Conservation (phyloP, 2,329 filamentous ascomycete genomes). For the Didymella exigua region DNA sequence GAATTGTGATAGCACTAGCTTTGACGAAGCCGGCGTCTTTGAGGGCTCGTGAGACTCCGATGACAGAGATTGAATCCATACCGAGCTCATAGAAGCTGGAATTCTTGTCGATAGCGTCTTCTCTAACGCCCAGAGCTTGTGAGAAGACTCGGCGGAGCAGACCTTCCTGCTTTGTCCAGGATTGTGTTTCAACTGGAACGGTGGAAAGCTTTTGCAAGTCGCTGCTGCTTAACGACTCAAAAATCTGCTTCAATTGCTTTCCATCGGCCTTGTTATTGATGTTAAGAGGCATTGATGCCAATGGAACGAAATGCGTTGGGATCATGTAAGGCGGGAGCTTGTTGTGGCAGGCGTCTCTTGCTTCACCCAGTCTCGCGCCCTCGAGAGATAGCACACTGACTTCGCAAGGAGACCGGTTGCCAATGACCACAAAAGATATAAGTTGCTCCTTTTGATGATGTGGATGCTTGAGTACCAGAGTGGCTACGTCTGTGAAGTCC, state of each 20-base stretch:
- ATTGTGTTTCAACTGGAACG: conserved; percentile 14
- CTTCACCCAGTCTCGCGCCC: conserved; percentile 24
- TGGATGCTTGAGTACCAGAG: conserved; percentile 74
- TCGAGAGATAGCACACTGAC: conserved; percentile 28
- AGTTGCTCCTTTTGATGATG: conserved; percentile 80
- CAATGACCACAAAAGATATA: conserved; percentile 69
- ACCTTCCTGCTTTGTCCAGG: conserved; percentile 49
- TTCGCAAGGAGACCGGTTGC: conserved; percentile 20
- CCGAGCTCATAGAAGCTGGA: conserved; percentile 85
- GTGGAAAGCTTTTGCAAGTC: conserved; percentile 63
- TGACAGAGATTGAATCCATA: conserved; percentile 84
- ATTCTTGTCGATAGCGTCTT: conserved; percentile 54
- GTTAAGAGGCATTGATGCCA: conserved; percentile 77
- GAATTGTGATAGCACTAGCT: conserved; percentile 69
- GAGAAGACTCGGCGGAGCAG: conserved; percentile 61
- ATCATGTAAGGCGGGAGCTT: conserved; percentile 87
- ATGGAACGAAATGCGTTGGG: conserved; percentile 77
- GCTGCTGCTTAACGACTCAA: conserved; percentile 64
- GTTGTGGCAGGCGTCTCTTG: conserved; percentile 65
- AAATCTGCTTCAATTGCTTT: conserved; percentile 71
- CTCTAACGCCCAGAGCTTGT: conserved; percentile 56
- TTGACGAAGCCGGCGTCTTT: conserved; percentile 65
- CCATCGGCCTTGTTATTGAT: conserved; percentile 88
- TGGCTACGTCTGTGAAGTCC: conserved; percentile 71
- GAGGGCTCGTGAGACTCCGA: conserved; percentile 69